Conservation (phyloP, 169 alveolate genomes). For the Nephromyces sp. region DNA sequence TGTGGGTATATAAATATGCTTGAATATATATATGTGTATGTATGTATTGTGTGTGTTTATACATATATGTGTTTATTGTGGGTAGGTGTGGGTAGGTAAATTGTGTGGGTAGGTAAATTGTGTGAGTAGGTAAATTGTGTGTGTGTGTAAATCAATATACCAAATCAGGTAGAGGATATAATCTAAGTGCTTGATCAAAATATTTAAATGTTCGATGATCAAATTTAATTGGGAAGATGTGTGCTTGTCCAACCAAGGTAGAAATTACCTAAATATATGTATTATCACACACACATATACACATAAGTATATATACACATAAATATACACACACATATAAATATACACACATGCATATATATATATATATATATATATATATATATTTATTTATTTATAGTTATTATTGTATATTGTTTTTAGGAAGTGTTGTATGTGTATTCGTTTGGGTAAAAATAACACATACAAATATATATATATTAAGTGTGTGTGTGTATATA, state of each 20-base stretch:
- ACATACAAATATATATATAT: not conserved
- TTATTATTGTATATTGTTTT: not conserved
- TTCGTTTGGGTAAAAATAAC: not conserved
- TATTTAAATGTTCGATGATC: not conserved
- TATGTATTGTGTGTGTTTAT: too few relatives aligned
- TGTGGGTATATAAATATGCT: too few relatives aligned
- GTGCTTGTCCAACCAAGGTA: not conserved
- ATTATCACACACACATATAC: not conserved
- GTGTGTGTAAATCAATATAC: too few relatives aligned
- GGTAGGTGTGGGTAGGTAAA: too few relatives aligned
- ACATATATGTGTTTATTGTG: too few relatives aligned
- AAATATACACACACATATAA: not conserved
- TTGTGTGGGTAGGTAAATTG: too few relatives aligned
- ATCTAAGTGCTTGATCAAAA: not conserved
- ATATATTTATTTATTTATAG: not conserved
- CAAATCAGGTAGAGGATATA: not conserved
- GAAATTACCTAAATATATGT: not conserved
- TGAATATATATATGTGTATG: too few relatives aligned
- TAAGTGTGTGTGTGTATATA: not conserved
- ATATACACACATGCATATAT: not conserved
- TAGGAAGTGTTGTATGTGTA: not conserved
- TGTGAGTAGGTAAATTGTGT: too few relatives aligned
- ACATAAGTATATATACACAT: not conserved
- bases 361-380: not conserved
- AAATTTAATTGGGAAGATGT: not conserved